Evolutionary conservation across 257 asterid species (phyloP).

Genomic region (Ballota nigra): DNA sequence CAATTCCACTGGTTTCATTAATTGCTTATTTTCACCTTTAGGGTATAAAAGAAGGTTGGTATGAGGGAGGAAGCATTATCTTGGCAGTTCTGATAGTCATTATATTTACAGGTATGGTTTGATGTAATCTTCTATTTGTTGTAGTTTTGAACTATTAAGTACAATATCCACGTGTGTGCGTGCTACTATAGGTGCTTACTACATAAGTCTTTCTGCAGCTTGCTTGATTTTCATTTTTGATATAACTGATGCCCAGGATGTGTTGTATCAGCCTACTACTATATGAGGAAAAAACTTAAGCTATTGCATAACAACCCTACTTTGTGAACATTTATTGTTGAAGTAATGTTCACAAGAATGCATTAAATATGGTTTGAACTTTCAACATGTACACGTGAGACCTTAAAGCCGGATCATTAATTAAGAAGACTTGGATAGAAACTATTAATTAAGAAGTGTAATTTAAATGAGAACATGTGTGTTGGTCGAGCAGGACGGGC

Average conservation of each 20-base stretch:
- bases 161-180: too few relatives aligned
- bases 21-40: constrained; percentile 25
- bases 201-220: not conserved
- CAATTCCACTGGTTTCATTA: constrained; percentile 10
- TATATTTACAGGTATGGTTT: constrained; percentile 67
- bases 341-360: not conserved
- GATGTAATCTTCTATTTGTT: not conserved
- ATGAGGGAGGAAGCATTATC: constrained; percentile 98
- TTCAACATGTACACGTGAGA: not conserved
- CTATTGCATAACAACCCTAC: not conserved
- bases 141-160: too few relatives aligned
- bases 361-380: not conserved
- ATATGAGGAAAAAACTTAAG: not conserved
- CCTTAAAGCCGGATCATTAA: not conserved
- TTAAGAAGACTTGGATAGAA: not conserved
- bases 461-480: not conserved
- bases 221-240: constrained; percentile 3
- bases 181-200: too few relatives aligned
- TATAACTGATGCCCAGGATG: not conserved
- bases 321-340: not conserved
- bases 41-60: constrained; percentile 99
- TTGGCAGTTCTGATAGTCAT: constrained; percentile 87
- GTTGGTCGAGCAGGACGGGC: not conserved
- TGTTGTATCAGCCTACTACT: not conserved
- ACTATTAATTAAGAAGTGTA: not conserved